Evolutionary conservation across 257 asterid genomes (phyloP).

Genomic region (Jacaranda copaia): DNA sequence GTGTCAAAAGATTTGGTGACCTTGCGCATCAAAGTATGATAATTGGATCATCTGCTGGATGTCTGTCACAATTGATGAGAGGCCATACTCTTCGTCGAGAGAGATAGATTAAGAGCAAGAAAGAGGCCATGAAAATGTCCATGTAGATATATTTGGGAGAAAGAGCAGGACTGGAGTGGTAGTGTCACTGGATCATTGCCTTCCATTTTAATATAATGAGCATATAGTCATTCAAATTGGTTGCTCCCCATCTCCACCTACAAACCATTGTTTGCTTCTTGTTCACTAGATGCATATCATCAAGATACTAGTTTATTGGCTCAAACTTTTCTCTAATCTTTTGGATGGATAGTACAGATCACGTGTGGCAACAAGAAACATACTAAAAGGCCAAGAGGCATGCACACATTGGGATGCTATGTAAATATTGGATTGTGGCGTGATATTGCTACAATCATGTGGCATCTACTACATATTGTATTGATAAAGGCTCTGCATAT

Average conservation of each 20-base stretch:
- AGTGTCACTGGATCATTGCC: not conserved
- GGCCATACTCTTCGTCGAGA: not conserved
- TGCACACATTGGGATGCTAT: not conserved
- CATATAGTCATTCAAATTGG: not conserved
- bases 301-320: not conserved
- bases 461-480: not conserved
- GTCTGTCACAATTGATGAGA: not conserved
- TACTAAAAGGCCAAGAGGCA: not conserved
- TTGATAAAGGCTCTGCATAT: not conserved
- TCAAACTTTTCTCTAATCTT: not conserved
- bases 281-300: not conserved
- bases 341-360: not conserved
- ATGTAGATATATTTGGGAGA: not conserved
- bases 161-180: not conserved
- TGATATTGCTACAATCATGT: not conserved
- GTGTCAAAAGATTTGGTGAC: not conserved
- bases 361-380: not conserved
- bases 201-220: not conserved
- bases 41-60: not conserved
- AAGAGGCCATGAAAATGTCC: constrained; percentile 2
- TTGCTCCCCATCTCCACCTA: not conserved
- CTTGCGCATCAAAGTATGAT: not conserved
- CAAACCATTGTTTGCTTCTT: not conserved
- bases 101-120: not conserved
- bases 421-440: not conserved